phyloP scores from a whole-genome alignment of 208 protist genomes.

The Lotmaria passim region DNA sequence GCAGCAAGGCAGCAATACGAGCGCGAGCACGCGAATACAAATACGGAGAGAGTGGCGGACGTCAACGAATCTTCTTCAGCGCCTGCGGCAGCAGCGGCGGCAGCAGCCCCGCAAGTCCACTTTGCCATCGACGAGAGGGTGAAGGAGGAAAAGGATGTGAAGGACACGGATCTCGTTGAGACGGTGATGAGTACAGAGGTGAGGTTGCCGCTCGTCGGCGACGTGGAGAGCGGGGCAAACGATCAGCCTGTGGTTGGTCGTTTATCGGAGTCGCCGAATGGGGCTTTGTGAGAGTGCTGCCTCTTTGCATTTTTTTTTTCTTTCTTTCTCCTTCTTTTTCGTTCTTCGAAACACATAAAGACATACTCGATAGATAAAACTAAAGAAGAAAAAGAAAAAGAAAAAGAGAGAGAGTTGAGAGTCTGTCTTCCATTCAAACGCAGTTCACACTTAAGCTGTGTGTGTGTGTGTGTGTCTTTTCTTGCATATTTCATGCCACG shows the following conservation, averaged over 20 bases:
- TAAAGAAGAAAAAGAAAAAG: too few relatives aligned
- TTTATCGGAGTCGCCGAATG: too few relatives aligned
- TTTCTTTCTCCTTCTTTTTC: slow-evolving; percentile 16
- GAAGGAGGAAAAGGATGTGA: slow-evolving; percentile 14
- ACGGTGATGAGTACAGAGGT: neutral
- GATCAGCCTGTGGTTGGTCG: neutral
- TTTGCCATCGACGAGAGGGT: slow-evolving; percentile 14
- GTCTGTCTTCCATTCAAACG: too few relatives aligned
- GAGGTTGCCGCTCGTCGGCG: slow-evolving; percentile 1
- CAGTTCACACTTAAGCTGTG: too few relatives aligned
- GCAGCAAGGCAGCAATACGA: neutral
- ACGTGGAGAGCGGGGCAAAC: neutral
- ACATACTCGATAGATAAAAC: neutral
- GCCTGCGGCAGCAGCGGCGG: neutral
- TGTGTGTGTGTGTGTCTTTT: too few relatives aligned
- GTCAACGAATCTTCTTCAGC: too few relatives aligned
- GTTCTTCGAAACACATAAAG: neutral
- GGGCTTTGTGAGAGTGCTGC: too few relatives aligned
- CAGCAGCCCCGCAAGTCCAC: neutral
- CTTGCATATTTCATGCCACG: too few relatives aligned
- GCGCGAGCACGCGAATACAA: neutral
- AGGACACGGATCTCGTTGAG: slow-evolving; percentile 4
- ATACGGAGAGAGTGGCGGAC: too few relatives aligned
- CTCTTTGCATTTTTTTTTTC: slow-evolving; percentile 8
- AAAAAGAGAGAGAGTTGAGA: too few relatives aligned